Percentiles rank a stretch among this genome's conserved stretches.
Conservation (phyloP, 345 rosid species). For the Gossypioides kirkii region DNA sequence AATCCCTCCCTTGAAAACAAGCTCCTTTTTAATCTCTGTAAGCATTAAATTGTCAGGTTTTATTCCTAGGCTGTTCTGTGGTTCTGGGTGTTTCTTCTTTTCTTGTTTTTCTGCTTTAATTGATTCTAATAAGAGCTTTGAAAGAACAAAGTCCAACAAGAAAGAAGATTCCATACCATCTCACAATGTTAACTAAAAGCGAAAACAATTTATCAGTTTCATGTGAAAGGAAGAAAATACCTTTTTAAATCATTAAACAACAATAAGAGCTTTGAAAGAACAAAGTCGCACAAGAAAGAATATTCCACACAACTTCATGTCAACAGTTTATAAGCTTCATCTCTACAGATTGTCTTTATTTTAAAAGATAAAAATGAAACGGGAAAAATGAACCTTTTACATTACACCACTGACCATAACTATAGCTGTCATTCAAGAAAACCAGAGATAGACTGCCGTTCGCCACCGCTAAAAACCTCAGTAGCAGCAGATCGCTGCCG, state of each 20-base stretch:
- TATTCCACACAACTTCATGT: not conserved
- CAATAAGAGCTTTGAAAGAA: not conserved
- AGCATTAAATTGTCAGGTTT: constrained; percentile 10
- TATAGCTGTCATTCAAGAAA: not conserved
- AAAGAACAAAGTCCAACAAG: too few species aligned
- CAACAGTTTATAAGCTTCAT: not conserved
- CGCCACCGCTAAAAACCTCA: too few species aligned
- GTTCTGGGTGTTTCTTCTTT: not conserved
- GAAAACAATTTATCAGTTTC: too few species aligned
- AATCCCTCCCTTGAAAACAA: constrained; percentile 9
- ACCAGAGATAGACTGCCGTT: too few species aligned
- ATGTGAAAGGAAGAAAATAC: too few species aligned
- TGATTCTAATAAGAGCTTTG: not conserved
- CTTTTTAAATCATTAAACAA: not conserved
- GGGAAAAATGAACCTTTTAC: not conserved
- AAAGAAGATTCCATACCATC: too few species aligned
- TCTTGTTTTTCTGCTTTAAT: not conserved
- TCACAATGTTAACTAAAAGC: too few species aligned
- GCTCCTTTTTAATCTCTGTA: constrained; percentile 19
- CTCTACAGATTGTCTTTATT: not conserved
- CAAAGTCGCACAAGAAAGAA: not conserved
- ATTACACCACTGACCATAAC: not conserved
- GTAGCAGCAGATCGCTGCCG: too few species aligned
- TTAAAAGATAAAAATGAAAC: not conserved
- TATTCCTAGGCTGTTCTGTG: not conserved